Evolutionary conservation across 164 flowering plant species (phyloP), one percentile per base, ranked within the genome.

Genomic region (Hamamelis virginiana): DNA sequence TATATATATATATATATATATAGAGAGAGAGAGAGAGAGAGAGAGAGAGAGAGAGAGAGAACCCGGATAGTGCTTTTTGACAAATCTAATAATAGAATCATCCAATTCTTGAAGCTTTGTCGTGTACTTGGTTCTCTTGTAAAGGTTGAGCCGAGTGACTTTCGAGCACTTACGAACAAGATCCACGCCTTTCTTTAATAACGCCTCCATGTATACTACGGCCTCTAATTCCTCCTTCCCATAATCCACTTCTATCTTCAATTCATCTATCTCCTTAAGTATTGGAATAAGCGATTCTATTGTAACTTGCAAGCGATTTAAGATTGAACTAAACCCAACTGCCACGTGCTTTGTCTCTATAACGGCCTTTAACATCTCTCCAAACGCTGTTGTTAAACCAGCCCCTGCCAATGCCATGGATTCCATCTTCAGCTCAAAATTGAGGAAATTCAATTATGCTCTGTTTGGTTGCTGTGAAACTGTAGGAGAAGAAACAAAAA

Each of bases 51-150:
- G n/a, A n/a, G n/a, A n/a, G n/a, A n/a, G n/a, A n/a, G n/a, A n/a
- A n/a, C n/a, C n/a, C n/a, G n/a, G n/a, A n/a, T n/a, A n/a, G n/a
- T n/a, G n/a, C n/a, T n/a, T n/a, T n/a, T 25, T 33, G 38, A 62
- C 61, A 45, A 61, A 69, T 21, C 33, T 62, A 9, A 28, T 1
- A 27, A 69, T 28, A 14, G 4, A 13, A 19, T 15, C 19, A 15
- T 69, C 72, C 63, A 69, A 69, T 44, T 52, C 11, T 18, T 47
- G 25, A 22, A 69, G 59, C 44, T 69, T 53, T 19, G 21, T 48
- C 21, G 66, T 48, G 21, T 59, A 38, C 52, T 26, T 52, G 3
- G 44, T 15, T 19, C 27, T 61, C 45, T 11, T 44, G 60, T 69
- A 69, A 11, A 61, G 5, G 19, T 60, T 62, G 28, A 41, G 48